phyloP scores from a whole-genome alignment of 108 stramenopile species.

The Nitzschia inconspicua region DNA sequence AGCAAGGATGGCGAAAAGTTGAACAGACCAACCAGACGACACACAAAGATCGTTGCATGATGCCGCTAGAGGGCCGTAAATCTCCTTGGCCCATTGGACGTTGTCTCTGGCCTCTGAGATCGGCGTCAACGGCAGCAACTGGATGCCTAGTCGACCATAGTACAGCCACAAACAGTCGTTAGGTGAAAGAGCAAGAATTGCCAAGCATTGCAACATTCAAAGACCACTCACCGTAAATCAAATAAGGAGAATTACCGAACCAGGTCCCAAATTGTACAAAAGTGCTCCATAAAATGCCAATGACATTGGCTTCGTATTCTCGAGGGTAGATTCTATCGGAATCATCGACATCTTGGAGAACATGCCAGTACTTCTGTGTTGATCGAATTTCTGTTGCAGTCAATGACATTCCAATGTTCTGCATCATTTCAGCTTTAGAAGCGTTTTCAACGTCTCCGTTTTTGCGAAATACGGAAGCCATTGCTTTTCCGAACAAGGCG shows the following conservation, averaged over 20 bases:
- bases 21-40: slow-evolving; percentile 58
- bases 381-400: slow-evolving; percentile 78
- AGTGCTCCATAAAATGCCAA: slow-evolving; percentile 77
- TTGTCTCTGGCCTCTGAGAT: slow-evolving; percentile 75
- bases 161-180: no score
- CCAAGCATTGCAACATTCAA: no score
- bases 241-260: slow-evolving; percentile 60
- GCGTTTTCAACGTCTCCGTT: slow-evolving; percentile 34
- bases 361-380: slow-evolving; percentile 86
- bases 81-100: slow-evolving; percentile 62
- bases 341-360: slow-evolving; percentile 35
- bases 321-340: slow-evolving; percentile 37
- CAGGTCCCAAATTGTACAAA: slow-evolving; percentile 58
- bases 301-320: slow-evolving; percentile 49
- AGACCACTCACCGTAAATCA: no score
- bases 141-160: no score
- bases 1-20: slow-evolving; percentile 53
- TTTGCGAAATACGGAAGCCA: slow-evolving; percentile 35
- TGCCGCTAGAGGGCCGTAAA: slow-evolving; percentile 65
- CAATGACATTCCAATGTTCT: slow-evolving; percentile 62
- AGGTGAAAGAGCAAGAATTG: no score
- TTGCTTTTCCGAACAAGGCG: slow-evolving; percentile 78
- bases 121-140: slow-evolving; percentile 79
- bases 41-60: slow-evolving; percentile 54
- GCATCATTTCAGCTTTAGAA: slow-evolving; percentile 41